A percentile compares a stretch with the other conserved stretches of the same genome.
These are phyloP conservation scores for Ceratocystis diversiconidia DNA, from an alignment of 2,329 filamentous ascomycete genomes.

Conservation along the genomic window DNA sequence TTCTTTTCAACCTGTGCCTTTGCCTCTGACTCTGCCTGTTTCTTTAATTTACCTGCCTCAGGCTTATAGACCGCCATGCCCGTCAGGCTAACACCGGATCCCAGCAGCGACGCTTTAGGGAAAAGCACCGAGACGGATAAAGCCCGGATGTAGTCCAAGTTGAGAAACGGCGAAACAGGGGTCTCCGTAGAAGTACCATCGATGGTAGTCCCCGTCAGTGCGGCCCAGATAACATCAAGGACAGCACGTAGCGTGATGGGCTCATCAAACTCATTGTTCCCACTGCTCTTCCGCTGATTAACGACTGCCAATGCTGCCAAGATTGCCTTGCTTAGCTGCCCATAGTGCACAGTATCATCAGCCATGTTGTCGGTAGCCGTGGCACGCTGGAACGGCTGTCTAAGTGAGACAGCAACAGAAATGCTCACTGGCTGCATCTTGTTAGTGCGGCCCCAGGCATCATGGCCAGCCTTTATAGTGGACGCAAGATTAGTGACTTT, in stretches of 20 bases:
- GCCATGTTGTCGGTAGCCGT: conserved; percentile 46
- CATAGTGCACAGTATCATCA: conserved; percentile 63
- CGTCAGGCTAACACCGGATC: conserved; percentile 42
- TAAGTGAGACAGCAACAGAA: conserved; percentile 45
- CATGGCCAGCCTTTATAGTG: conserved; percentile 40
- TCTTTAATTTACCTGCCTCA: too few relatives aligned
- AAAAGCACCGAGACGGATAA: conserved; percentile 42
- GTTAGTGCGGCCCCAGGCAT: conserved; percentile 51
- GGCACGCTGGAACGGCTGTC: conserved; percentile 41
- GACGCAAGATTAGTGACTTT: conserved; percentile 48
- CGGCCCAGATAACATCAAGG: conserved; percentile 25
- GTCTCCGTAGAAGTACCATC: conserved; percentile 17
- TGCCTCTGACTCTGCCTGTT: not conserved
- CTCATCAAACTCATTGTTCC: conserved; percentile 1
- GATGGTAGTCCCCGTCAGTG: conserved; percentile 23
- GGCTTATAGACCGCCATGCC: conserved; percentile 29
- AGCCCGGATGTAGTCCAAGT: conserved; percentile 27
- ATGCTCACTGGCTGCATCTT: conserved; percentile 49
- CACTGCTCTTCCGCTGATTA: conserved; percentile 11
- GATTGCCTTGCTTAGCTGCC: conserved; percentile 52
- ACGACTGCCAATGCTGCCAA: conserved; percentile 32
- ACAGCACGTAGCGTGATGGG: conserved; percentile 22
- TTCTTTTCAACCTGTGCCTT: not conserved
- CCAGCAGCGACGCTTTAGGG: conserved; percentile 55
- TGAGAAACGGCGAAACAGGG: conserved; percentile 24